These are phyloP conservation scores for Sporothrix brunneoviolacea DNA, from an alignment of 2,329 filamentous ascomycete species.

Conservation along the genomic window DNA sequence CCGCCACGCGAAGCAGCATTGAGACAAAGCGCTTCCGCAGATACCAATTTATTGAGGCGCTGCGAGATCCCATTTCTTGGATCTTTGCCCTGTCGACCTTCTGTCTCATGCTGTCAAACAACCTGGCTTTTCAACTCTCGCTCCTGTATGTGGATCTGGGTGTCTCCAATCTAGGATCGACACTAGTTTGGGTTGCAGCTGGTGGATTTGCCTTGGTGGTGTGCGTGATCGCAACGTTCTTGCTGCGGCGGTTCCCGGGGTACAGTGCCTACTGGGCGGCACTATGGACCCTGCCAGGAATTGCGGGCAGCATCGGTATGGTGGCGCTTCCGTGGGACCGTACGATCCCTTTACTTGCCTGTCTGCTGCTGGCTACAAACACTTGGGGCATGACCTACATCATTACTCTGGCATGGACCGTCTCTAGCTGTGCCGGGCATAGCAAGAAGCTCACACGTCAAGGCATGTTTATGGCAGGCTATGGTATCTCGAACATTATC, in stretches of 20 bases:
- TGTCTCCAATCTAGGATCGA: conserved; percentile 31
- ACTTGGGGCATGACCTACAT: conserved; percentile 31
- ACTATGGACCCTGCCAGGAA: conserved; percentile 27
- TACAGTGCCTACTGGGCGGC: conserved; percentile 26
- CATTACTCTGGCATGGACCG: conserved; percentile 31
- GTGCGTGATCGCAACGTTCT: conserved; percentile 28
- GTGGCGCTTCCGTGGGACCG: conserved; percentile 25
- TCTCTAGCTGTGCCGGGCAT: conserved; percentile 27
- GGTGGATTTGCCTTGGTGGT: conserved; percentile 29
- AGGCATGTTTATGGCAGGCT: conserved; percentile 26
- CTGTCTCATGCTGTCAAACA: conserved; percentile 31
- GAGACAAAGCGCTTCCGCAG: conserved; percentile 32
- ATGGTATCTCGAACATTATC: conserved; percentile 24
- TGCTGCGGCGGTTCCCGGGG: conserved; percentile 25
- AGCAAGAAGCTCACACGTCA: conserved; percentile 28
- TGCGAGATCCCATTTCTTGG: conserved; percentile 21
- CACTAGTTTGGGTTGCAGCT: conserved; percentile 32
- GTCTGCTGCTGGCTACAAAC: conserved; percentile 25
- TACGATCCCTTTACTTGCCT: conserved; percentile 26
- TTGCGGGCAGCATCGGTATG: conserved; percentile 27
- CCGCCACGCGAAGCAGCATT: conserved; percentile 29
- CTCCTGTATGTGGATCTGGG: conserved; percentile 30
- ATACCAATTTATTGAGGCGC: conserved; percentile 18
- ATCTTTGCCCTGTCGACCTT: conserved; percentile 24
- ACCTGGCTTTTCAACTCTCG: conserved; percentile 35